Base-by-base conservation (phyloP, 192 early-diverging fungal species). In the Coemansia aciculifera region DNA sequence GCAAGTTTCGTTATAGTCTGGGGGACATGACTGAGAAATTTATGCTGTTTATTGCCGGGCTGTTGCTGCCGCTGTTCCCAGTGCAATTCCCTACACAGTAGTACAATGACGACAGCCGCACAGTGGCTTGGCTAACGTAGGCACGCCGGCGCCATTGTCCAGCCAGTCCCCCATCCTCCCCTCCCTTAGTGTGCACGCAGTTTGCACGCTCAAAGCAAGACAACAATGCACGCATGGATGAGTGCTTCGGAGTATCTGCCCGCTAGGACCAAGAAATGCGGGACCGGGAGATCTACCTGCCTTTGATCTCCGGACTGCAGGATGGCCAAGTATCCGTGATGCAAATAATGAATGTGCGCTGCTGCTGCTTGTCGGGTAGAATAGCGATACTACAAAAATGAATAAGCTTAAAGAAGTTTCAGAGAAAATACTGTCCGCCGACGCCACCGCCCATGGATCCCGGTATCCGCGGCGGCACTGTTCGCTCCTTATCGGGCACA, bases 401-500 rank as follows among this genome's bases (percentile, higher is more conserved):
- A 27, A 54, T 29, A 54, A 54, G 15, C 5, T 44, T 17, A 19
- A 52, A 52, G 3, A 64, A 19, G 24, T 48, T 10, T 75, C 49
- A 84, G 10, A 84, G 56, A 37, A 84, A 84, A 46, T 84, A 84
- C 36, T 84, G 83, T 2, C 73, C 74, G 63, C 76, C 76, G 39
- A 64, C 63, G 39, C 66, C 67, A 27, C 74, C 79, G 32, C 74
- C 71, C 79, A 82, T 82, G 19, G 72, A 69, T 17, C 78, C 83
- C 17, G 83, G 83, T 74, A 84, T 77, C 69, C 75, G 71, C 59
- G 71, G 74, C 37, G 83, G 78, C 52, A 84, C 83, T 31, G 76
- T 73, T 43, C 93, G 81, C 68, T 97, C 91, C 79, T 91, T 93
- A 75, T 98, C 95, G 39, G 95, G 93, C 34, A 99, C 96, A 23